These are phyloP conservation scores for Suhomyces yuchorum DNA, from an alignment of 1,139 yeast species.

Conservation along the genomic window DNA sequence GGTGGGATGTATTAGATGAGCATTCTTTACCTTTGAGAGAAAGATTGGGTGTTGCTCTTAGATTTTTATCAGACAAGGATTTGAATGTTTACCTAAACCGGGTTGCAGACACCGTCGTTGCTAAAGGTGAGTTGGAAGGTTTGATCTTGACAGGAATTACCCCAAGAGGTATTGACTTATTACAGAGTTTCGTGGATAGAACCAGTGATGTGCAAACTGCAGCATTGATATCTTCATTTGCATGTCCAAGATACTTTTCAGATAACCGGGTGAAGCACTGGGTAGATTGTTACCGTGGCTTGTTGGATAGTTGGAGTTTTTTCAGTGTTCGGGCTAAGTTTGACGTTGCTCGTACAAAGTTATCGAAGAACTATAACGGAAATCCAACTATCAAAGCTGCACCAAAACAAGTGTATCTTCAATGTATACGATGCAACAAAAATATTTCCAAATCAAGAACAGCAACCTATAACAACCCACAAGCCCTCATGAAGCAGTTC, in stretches of 20 bases:
- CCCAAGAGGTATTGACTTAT: conserved; percentile 73
- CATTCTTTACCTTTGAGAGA: conserved; percentile 86
- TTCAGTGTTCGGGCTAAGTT: conserved; percentile 79
- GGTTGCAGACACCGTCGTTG: conserved; percentile 70
- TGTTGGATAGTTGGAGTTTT: conserved; percentile 83
- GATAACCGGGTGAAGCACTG: conserved; percentile 75
- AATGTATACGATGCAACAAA: conserved; percentile 81
- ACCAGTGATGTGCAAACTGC: conserved; percentile 95
- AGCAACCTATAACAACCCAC: conserved; percentile 23
- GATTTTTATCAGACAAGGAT: conserved; percentile 81
- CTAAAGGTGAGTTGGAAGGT: conserved; percentile 87
- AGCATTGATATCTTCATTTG: conserved; percentile 75
- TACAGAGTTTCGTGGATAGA: conserved; percentile 86
- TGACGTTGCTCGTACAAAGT: conserved; percentile 74
- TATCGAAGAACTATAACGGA: conserved; percentile 59
- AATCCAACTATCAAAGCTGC: conserved; percentile 50
- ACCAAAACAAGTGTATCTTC: conserved; percentile 76
- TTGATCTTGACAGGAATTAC: conserved; percentile 88
- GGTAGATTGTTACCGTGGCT: conserved; percentile 71
- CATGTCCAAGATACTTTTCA: conserved; percentile 77
- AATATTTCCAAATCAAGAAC: conserved; percentile 46
- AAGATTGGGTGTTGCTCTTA: conserved; percentile 83
- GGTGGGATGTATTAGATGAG: conserved; percentile 96
- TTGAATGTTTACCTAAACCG: conserved; percentile 66
- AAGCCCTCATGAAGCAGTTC: conserved; percentile 41